A percentile compares a stretch with the other conserved stretches of the same genome.
phyloP scores from a whole-genome alignment of 2,329 filamentous ascomycete genomes.

The Penicillium sp. region DNA sequence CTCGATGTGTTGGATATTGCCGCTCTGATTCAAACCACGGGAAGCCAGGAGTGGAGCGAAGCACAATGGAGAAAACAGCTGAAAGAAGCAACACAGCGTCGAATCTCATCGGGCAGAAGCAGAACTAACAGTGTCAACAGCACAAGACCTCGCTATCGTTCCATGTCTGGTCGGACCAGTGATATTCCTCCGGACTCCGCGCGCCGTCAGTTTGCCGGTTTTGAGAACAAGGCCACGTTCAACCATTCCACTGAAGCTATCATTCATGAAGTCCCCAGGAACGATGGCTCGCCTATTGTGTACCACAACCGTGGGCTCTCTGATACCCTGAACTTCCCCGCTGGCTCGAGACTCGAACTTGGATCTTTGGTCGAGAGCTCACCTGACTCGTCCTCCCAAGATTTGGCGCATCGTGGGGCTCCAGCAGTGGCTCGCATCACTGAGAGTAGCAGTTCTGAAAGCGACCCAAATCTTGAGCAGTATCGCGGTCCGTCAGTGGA shows the following conservation, averaged over 20 bases:
- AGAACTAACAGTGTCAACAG: constrained; percentile 57
- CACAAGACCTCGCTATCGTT: constrained; percentile 47
- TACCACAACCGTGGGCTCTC: constrained; percentile 35
- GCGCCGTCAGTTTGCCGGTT: constrained; percentile 21
- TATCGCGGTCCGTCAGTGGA: constrained; percentile 28
- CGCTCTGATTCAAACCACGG: constrained; percentile 72
- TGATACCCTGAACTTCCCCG: constrained; percentile 31
- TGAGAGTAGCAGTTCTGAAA: constrained; percentile 45
- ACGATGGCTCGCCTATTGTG: constrained; percentile 18
- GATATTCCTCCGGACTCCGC: constrained; percentile 35
- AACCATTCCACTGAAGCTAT: constrained; percentile 41
- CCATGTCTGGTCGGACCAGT: constrained; percentile 35
- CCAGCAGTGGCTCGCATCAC: constrained; percentile 29
- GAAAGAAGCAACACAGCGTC: constrained; percentile 75
- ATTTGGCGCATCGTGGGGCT: constrained; percentile 27
- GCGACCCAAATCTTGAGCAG: constrained; percentile 30
- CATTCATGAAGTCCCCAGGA: constrained; percentile 28
- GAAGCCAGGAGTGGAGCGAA: constrained; percentile 76
- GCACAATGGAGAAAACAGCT: constrained; percentile 84
- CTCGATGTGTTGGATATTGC: constrained; percentile 85
- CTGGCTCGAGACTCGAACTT: constrained; percentile 14
- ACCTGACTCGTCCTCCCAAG: constrained; percentile 40
- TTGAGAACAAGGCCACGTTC: constrained; percentile 27
- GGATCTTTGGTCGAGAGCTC: constrained; percentile 28
- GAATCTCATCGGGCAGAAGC: constrained; percentile 40